Evolutionary conservation across 805 yeast genomes (phyloP), one percentile per base, ranked within the genome.

Genomic region (Sugiyamaella smithiae): DNA sequence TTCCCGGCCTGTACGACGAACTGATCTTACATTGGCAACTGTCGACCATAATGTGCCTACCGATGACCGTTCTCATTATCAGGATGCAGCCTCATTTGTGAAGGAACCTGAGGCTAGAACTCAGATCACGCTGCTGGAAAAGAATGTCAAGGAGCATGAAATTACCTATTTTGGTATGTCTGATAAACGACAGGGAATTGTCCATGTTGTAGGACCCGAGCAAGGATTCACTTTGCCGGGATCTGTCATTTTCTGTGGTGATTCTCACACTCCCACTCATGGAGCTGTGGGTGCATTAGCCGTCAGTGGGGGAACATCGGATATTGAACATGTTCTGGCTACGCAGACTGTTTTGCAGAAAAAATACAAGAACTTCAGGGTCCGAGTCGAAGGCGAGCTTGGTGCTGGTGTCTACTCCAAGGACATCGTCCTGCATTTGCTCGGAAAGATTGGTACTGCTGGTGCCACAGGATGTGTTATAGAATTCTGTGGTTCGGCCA

Each of bases 211-310:
- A 8, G 99, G 98, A 41, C 99, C 98, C 32, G 98, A 91, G 69
- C 97, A 93, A 71, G 98, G 97, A 45, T 91, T 91, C 71, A 93
- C 98, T 29, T 75, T 91, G 48, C 98, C 98, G 35, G 98, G 98
- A 61, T 88, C 97, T 44, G 91, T 98, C 4, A 96, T 91, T 26
- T 98, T 93, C 41, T 91, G 98, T 72, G 99, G 99, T 68, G 99
- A 91, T 68, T 88, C 97, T 3, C 99, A 91, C 67, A 91, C 98
- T 25, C 88, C 97, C 2, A 93, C 99, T 1, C 98, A 91, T 65
- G 98, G 99, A 62, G 98, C 98, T 35, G 91, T 93, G 64, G 98
- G 99, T 54, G 74, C 97, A 6, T 77, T 91, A 51, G 98, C 98
- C n/a, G 93, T 26, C 91, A 63, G 99, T 98, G 71, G 91, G 63